phyloP scores from a whole-genome alignment of 306 rosid genomes.

The Cicer chorassanicum region DNA sequence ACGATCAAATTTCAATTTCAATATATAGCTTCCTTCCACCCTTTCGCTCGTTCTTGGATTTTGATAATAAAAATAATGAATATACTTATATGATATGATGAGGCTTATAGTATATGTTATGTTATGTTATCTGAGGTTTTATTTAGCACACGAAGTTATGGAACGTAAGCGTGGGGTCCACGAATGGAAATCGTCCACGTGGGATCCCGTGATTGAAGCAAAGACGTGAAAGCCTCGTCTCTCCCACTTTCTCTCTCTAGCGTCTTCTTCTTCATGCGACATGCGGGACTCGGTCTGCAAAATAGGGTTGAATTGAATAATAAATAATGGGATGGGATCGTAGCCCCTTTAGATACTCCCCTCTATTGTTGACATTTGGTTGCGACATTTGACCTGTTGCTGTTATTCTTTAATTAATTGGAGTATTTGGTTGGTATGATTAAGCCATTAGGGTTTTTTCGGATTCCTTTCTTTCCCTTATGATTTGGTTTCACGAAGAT shows the following conservation, averaged over 20 bases:
- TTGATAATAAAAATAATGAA: slow-evolving; percentile 13
- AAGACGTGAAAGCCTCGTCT: slow-evolving; percentile 67
- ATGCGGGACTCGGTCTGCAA: slow-evolving; percentile 28
- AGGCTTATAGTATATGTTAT: not conserved
- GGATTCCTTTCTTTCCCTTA: not conserved
- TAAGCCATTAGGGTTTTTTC: not conserved
- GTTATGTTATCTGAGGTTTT: slow-evolving; percentile 9
- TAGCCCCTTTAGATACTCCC: slow-evolving; percentile 12
- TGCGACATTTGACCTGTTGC: not conserved
- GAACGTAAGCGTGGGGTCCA: slow-evolving; percentile 85
- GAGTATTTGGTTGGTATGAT: not conserved
- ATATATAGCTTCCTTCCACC: slow-evolving; percentile 11
- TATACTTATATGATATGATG: not conserved
- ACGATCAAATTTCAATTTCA: slow-evolving; percentile 15
- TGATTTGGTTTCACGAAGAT: not conserved
- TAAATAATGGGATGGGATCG: not conserved
- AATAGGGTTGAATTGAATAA: slow-evolving; percentile 18
- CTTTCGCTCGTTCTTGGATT: slow-evolving; percentile 5
- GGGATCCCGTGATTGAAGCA: slow-evolving; percentile 55
- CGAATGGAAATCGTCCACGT: slow-evolving; percentile 61
- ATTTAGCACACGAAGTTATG: not conserved
- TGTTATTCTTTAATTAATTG: not conserved
- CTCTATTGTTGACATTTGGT: slow-evolving; percentile 38
- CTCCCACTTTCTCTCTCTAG: slow-evolving; percentile 36
- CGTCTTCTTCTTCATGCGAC: not conserved